Evolutionary conservation across 2,329 filamentous ascomycete species (phyloP), one percentile per base, ranked within the genome.

Genomic region (Exutisphaerella laricina): DNA sequence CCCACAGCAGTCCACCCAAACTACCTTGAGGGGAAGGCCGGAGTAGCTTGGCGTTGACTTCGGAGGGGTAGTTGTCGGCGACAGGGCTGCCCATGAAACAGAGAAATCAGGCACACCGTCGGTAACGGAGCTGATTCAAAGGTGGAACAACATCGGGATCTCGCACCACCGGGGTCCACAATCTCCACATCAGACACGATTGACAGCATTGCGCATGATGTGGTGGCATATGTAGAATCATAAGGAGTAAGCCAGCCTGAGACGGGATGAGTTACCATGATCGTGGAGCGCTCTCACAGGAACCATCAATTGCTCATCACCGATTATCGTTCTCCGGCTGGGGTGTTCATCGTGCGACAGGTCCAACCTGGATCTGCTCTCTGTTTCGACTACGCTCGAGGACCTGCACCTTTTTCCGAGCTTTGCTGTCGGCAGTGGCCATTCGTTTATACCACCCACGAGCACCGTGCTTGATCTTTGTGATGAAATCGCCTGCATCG

Each of bases 401-500:
- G 60, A 74, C 79, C 41, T 73, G 68, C 33, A 51, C 58, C 23
- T 51, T 54, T 36, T 57, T 62, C 42, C 58, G 60, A 2, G 56
- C 58, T 21, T 58, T 62, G 16, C 61, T 63, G 57, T 63, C 70
- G 35, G 59, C 55, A 23, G 22, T 43, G 18, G 34, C 34, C 14
- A 57, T 50, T 33, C 51, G 50, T 9, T 53, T 54, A 76, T 88
- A 68, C 68, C 78, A 49, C 66, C 85, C 63, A 71, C 78, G 72
- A 1, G 85, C 87, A 1, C 90, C 90, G 60, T 92, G 85, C 63
- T 84, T 90, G 48, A 95, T 61, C 65, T 94, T 94, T 5, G 87
- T 94, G 51, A 97, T 94, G 84, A 94, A 89, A 61, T 96, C 89
- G 4, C 76, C 76, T 4, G 88, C 89, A 60, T 79, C 80, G 5